Percentiles rank a stretch among this genome's conserved stretches.
Conservation (phyloP, 768 basidiomycete genomes). For the Suillus decipiens region DNA sequence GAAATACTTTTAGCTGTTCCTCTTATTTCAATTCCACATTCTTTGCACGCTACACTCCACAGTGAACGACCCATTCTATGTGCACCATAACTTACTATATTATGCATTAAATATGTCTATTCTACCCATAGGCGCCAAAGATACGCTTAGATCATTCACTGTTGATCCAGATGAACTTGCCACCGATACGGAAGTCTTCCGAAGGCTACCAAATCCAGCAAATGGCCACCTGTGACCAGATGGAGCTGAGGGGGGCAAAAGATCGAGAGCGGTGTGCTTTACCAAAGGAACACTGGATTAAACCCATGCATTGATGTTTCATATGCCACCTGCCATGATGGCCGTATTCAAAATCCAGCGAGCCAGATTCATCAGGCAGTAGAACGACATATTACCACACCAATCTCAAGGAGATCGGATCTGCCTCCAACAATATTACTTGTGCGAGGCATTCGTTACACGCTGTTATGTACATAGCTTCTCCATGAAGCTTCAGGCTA, state of each 20-base stretch:
- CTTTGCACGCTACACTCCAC: neutral
- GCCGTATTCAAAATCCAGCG: slow-evolving; percentile 6
- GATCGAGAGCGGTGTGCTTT: neutral
- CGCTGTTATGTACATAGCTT: slow-evolving; percentile 8
- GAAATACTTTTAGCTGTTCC: slow-evolving; percentile 6
- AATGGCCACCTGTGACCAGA: neutral
- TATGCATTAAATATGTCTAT: neutral
- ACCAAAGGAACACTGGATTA: neutral
- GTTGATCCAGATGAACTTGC: slow-evolving; percentile 6
- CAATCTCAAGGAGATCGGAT: slow-evolving; percentile 7
- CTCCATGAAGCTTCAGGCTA: slow-evolving; percentile 5
- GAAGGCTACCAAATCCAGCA: neutral
- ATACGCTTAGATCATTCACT: slow-evolving; percentile 7
- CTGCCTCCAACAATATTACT: slow-evolving; percentile 3
- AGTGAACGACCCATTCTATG: neutral
- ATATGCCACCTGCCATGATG: neutral
- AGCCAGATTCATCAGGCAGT: neutral
- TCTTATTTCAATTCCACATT: slow-evolving; percentile 3
- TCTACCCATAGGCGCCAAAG: slow-evolving; percentile 2
- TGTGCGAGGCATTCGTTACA: slow-evolving; percentile 5
- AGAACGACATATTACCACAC: slow-evolving; percentile 1
- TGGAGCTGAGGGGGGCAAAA: slow-evolving; percentile 7
- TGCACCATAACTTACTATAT: neutral
- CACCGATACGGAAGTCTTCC: slow-evolving; percentile 8
- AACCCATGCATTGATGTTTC: slow-evolving; percentile 1